These are phyloP conservation scores for Saturnispora saitoi DNA, from an alignment of 805 yeast species.

Conservation along the genomic window DNA sequence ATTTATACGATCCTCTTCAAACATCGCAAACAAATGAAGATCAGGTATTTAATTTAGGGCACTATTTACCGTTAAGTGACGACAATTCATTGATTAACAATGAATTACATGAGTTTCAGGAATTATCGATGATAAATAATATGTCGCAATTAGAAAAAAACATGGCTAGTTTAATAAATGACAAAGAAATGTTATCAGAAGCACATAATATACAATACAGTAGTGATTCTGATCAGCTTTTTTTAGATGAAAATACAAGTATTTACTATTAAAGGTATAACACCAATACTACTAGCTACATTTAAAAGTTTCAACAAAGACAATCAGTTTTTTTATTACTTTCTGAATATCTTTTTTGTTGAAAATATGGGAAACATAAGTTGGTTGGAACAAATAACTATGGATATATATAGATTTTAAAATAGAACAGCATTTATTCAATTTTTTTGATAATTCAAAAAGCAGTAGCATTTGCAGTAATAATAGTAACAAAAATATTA, in stretches of 20 bases:
- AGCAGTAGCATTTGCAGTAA: too few species aligned
- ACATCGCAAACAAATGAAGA: neutral
- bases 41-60: neutral
- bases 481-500: too few species aligned
- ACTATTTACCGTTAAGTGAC: neutral
- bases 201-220: neutral
- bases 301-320: too few species aligned
- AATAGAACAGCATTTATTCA: too few species aligned
- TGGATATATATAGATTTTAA: too few species aligned
- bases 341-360: too few species aligned
- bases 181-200: neutral
- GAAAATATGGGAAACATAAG: too few species aligned
- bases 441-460: too few species aligned
- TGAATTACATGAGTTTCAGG: neutral
- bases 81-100: neutral
- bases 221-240: neutral
- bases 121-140: neutral
- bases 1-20: neutral
- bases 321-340: too few species aligned
- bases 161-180: neutral
- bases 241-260: neutral
- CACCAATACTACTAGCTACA: neutral
- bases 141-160: neutral
- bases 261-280: neutral
- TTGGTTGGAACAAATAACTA: too few species aligned